Evolutionary conservation across 805 yeast genomes (phyloP), one percentile per base, ranked within the genome.

Genomic region (Yarrowia deformans): DNA sequence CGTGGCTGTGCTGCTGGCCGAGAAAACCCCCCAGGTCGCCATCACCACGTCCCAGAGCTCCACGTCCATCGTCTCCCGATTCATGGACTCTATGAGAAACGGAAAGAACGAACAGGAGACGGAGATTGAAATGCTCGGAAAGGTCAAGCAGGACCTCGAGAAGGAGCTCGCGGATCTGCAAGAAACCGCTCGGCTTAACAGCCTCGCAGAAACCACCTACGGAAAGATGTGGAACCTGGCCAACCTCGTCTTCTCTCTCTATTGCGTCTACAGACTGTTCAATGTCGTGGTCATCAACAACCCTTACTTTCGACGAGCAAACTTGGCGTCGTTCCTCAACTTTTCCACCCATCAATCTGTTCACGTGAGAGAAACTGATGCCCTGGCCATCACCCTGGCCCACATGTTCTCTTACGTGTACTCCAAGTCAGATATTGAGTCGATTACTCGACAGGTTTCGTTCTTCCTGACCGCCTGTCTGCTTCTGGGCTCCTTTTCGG

Each of bases 221-320:
- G 84, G 84, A 14, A 69, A 73, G 42, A 19, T 79, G 14, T 71
- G 73, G 67, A 60, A 69, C 12, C 43, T 71, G 19, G 69, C 75
- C 12, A 79, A 77, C 70, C 71, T 73, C 8, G 69, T 75, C 9
- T 81, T 81, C 69, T 76, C 83, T 8, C 48, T 77, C 9, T 81
- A 81, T 75, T 81, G 84, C 69, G 72, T 81, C 12, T 81, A 81
- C 74, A 73, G 83, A n/a, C 75, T 81, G 14, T 48, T 75, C 63
- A 80, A 75, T 67, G 75, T 78, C 14, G 72, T 75, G 37, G 58
- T 77, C 14, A 55, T 77, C 29, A 71, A 77, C 19, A 77, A 77
- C 69, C 78, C 79, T 1, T 70, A 75, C 37, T 56, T 69, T 43
- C 23, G 54, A 23, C 45, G 39, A 49, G 66, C 49, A 23, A 32